These are phyloP conservation scores for Spergularia azorica DNA, from an alignment of 179 eudicot genomes.

Conservation along the genomic window DNA sequence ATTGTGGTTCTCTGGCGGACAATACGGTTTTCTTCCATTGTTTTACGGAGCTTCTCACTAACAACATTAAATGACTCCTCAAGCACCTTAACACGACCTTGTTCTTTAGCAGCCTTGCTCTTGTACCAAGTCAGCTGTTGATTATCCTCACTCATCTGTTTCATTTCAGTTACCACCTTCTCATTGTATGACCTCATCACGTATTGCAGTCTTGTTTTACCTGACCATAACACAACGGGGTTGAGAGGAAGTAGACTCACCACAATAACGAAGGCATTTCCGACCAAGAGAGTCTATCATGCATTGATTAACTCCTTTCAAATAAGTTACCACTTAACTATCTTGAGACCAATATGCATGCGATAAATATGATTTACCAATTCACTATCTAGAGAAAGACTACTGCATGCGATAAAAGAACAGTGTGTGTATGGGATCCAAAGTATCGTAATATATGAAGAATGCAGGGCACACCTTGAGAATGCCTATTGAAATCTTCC, in stretches of 20 bases:
- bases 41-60: constrained; percentile 51
- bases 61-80: constrained; percentile 50
- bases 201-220: constrained; percentile 65
- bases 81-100: constrained; percentile 49
- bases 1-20: constrained; percentile 57
- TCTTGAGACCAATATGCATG: not conserved
- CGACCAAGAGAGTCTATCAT: not conserved
- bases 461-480: constrained; percentile 44
- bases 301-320: not conserved
- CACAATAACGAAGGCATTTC: not conserved
- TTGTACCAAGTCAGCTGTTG: constrained; percentile 60
- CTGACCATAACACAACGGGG: constrained; percentile 38
- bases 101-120: constrained; percentile 54
- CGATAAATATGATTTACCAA: too few relatives aligned
- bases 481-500: constrained; percentile 66
- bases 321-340: not conserved
- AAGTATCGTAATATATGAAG: not conserved
- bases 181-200: constrained; percentile 70
- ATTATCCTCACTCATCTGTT: constrained; percentile 82
- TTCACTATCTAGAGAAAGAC: too few relatives aligned
- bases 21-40: constrained; percentile 47
- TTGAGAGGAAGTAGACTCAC: constrained; percentile 4
- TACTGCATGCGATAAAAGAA: too few relatives aligned
- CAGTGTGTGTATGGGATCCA: too few relatives aligned
- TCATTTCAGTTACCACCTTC: constrained; percentile 60